Percentiles rank a stretch among this genome's conserved stretches.
Evolutionary conservation across 2,329 filamentous ascomycete species (phyloP).

Genomic region (Paradendryphiella salina): DNA sequence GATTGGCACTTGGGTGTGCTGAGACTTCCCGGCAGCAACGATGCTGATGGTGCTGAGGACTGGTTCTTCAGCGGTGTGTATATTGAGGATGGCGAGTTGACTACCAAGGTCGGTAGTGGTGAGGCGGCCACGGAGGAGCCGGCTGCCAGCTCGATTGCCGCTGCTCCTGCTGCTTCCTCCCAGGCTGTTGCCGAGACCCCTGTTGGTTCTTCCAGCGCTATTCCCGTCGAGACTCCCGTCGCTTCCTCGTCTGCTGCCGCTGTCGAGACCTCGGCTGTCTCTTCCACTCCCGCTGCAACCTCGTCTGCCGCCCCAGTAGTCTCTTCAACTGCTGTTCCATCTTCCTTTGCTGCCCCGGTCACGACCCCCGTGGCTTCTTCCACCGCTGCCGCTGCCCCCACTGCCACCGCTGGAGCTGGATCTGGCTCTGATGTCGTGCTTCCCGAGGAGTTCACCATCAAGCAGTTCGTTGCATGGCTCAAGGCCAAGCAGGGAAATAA

Average conservation of each 20-base stretch:
- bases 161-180: conserved; percentile 15
- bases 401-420: conserved; percentile 17
- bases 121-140: conserved; percentile 15
- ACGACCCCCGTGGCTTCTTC: background rate
- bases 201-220: conserved; percentile 5
- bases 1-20: conserved; percentile 75
- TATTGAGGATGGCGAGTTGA: conserved; percentile 61
- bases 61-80: conserved; percentile 75
- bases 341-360: conserved; percentile 5
- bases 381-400: conserved; percentile 8
- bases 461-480: conserved; percentile 35
- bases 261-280: conserved; percentile 5
- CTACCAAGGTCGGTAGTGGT: conserved; percentile 32
- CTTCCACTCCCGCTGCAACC: conserved; percentile 13
- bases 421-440: conserved; percentile 22
- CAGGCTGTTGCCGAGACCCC: conserved; percentile 4
- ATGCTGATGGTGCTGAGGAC: conserved; percentile 61
- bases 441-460: conserved; percentile 32
- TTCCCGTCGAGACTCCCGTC: conserved; percentile 2
- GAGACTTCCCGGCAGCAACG: conserved; percentile 63
- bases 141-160: too few relatives aligned
- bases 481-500: conserved; percentile 21
- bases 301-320: conserved; percentile 8
- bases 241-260: conserved; percentile 9
- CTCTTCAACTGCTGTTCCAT: conserved; percentile 7